phyloP scores from a whole-genome alignment of 2,329 filamentous ascomycete genomes.

The Nannizzia gypsea region DNA sequence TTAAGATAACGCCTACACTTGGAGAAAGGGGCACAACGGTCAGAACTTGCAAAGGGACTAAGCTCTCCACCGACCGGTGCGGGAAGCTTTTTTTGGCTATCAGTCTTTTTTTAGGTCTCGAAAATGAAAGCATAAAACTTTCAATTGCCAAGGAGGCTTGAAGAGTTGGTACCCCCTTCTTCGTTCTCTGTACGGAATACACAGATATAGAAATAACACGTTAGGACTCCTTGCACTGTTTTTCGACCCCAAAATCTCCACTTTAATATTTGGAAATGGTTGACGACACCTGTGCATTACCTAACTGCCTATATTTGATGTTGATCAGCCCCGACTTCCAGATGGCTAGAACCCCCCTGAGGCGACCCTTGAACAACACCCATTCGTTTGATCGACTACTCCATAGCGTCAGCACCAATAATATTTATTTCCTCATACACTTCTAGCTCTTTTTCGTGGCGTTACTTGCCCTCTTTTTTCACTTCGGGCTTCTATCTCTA shows the following conservation, averaged over 20 bases:
- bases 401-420: slow-evolving; percentile 5
- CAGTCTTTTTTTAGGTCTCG: neutral
- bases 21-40: neutral
- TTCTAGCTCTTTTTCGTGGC: neutral
- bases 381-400: slow-evolving; percentile 7
- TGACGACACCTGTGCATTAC: neutral
- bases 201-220: neutral
- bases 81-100: neutral
- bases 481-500: neutral
- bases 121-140: slow-evolving; percentile 1
- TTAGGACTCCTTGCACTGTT: neutral
- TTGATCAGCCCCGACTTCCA: slow-evolving; percentile 3
- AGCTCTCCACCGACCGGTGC: neutral
- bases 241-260: slow-evolving; percentile 2
- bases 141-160: neutral
- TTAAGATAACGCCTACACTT: neutral
- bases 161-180: slow-evolving; percentile 1
- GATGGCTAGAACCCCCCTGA: slow-evolving; percentile 8
- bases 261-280: neutral
- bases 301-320: slow-evolving; percentile 3
- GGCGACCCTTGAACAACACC: neutral
- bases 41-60: neutral
- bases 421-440: neutral
- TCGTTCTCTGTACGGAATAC: neutral
- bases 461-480: neutral